These are phyloP conservation scores for Pisolithus albus DNA, from an alignment of 768 basidiomycete species.

Conservation along the genomic window DNA sequence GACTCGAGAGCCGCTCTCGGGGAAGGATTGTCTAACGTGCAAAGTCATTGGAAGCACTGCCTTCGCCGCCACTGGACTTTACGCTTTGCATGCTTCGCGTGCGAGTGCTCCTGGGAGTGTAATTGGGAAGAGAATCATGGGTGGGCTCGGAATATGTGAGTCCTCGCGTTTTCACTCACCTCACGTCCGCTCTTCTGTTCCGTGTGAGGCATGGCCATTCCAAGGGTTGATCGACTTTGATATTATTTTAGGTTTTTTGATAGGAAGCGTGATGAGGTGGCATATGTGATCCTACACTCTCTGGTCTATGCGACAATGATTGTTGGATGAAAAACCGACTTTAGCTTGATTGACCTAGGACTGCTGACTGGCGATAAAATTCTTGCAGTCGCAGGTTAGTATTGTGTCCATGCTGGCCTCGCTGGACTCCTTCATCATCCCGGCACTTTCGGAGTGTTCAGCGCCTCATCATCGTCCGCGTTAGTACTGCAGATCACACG, in stretches of 20 bases:
- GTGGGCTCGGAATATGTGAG: conserved; percentile 57
- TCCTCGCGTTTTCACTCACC: not conserved
- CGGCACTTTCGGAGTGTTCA: too few species aligned
- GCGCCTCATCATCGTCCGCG: too few species aligned
- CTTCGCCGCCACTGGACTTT: conserved; percentile 55
- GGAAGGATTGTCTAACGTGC: conserved; percentile 60
- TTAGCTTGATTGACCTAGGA: too few species aligned
- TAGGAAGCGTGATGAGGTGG: conserved; percentile 26
- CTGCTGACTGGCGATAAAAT: too few species aligned
- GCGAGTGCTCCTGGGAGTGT: conserved; percentile 54
- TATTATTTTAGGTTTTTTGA: conserved; percentile 18
- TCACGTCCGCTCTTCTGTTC: not conserved
- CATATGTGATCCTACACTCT: conserved; percentile 9
- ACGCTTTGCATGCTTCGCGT: conserved; percentile 62
- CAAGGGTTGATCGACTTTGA: conserved; percentile 7
- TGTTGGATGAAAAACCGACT: too few species aligned
- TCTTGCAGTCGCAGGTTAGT: too few species aligned
- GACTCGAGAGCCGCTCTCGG: too few species aligned
- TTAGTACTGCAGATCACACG: too few species aligned
- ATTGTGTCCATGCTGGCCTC: too few species aligned
- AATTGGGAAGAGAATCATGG: conserved; percentile 55
- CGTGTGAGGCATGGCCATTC: not conserved
- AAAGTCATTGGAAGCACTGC: conserved; percentile 61
- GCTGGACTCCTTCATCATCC: too few species aligned
- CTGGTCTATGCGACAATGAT: not conserved